A percentile compares a stretch with the other conserved stretches of the same genome.
Conservation (phyloP, 495 filamentous ascomycete species). For the Podospora bellae-mahoneyi region DNA sequence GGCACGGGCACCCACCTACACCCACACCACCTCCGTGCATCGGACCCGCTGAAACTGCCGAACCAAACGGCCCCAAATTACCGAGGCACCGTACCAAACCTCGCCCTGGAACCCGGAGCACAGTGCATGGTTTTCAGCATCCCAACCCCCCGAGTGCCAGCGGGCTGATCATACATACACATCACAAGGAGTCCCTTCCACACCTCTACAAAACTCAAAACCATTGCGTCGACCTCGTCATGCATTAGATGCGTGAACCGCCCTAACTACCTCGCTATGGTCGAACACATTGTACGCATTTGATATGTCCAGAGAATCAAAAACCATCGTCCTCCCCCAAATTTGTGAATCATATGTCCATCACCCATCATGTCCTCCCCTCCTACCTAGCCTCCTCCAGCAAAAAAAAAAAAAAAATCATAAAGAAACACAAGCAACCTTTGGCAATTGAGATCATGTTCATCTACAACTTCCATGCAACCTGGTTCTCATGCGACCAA, state of each 20-base stretch:
- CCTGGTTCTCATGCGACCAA: constrained; percentile 40
- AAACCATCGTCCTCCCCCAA: constrained; percentile 26
- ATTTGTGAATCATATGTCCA: constrained; percentile 34
- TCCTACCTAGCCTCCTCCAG: constrained; percentile 10
- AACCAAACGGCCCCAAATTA: not conserved
- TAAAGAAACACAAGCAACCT: constrained; percentile 22
- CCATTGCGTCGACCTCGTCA: constrained; percentile 8
- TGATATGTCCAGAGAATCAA: constrained; percentile 45
- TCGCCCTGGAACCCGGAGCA: constrained; percentile 8
- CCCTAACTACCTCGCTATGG: not conserved
- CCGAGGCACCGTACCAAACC: not conserved
- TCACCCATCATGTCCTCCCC: constrained; percentile 26
- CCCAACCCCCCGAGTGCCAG: not conserved
- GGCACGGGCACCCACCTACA: too few species aligned
- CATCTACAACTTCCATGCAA: constrained; percentile 24
- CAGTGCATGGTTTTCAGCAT: constrained; percentile 11
- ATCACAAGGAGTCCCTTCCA: not conserved
- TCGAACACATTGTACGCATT: constrained; percentile 22
- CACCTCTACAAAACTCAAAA: not conserved
- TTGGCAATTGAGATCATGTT: constrained; percentile 25
- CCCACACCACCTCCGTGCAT: not conserved
- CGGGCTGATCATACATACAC: not conserved
- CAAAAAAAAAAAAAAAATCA: constrained; percentile 10
- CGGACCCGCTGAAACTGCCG: not conserved
- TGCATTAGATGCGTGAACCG: constrained; percentile 6